These are phyloP conservation scores for Fraxinus angustifolia DNA, from an alignment of 305 asterid species.

Conservation along the genomic window DNA sequence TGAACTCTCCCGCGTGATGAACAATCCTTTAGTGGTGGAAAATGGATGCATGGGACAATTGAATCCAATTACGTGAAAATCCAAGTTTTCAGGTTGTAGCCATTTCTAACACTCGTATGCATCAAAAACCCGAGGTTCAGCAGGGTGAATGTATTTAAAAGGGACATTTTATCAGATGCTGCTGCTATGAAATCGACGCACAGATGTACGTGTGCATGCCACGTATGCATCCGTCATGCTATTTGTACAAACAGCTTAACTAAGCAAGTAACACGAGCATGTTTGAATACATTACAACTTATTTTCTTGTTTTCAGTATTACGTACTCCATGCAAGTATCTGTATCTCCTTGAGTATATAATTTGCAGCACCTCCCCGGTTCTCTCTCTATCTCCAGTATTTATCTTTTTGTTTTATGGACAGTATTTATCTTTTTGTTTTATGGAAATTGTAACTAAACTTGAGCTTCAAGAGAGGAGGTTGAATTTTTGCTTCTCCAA, in stretches of 20 bases:
- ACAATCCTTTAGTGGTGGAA: constrained; percentile 13
- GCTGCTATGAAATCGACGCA: too few relatives aligned
- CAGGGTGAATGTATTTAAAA: too few relatives aligned
- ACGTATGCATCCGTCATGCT: too few relatives aligned
- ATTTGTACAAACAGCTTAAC: too few relatives aligned
- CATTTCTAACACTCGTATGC: too few relatives aligned
- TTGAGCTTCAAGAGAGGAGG: background rate
- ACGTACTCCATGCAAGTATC: background rate
- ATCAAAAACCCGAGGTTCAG: too few relatives aligned
- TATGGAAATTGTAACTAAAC: background rate
- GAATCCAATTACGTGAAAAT: constrained; percentile 14
- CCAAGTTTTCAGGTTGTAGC: background rate
- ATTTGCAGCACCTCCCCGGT: background rate
- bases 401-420: background rate
- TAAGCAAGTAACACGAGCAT: background rate
- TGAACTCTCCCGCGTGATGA: constrained; percentile 39
- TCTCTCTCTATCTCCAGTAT: background rate
- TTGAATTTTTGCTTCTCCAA: background rate
- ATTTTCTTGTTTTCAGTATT: too few relatives aligned
- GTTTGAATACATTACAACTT: background rate
- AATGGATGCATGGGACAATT: constrained; percentile 26
- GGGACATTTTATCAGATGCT: too few relatives aligned
- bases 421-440: background rate
- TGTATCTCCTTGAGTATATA: background rate
- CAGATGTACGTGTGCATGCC: too few relatives aligned